These are phyloP conservation scores for Peltaster fructicola DNA, from an alignment of 2,329 filamentous ascomycete genomes.

Conservation along the genomic window DNA sequence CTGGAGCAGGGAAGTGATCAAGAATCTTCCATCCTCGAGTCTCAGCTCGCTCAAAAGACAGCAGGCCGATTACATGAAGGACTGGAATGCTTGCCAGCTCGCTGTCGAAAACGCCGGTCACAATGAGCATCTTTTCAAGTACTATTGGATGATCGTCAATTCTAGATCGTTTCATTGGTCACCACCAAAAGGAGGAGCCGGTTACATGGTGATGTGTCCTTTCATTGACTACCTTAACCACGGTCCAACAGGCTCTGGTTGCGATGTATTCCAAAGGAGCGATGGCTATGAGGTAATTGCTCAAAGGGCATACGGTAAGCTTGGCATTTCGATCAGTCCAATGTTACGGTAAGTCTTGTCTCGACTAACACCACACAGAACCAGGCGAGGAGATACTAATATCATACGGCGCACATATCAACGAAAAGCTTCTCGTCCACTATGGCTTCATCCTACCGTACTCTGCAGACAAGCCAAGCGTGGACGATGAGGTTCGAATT, in stretches of 20 bases:
- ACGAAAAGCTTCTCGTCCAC: constrained; percentile 55
- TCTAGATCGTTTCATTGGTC: constrained; percentile 43
- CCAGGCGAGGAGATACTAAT: constrained; percentile 49
- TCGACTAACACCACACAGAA: constrained; percentile 8
- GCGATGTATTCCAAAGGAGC: constrained; percentile 33
- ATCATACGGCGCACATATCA: constrained; percentile 52
- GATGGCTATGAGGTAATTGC: constrained; percentile 39
- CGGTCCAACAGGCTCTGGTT: constrained; percentile 24
- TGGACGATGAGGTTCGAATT: constrained; percentile 23
- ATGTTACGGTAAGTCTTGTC: too few relatives aligned
- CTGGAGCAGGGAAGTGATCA: constrained; percentile 29
- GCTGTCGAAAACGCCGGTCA: constrained; percentile 4
- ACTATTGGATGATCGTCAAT: constrained; percentile 44
- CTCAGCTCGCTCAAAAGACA: constrained; percentile 16
- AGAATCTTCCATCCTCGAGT: constrained; percentile 21
- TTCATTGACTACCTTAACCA: constrained; percentile 58
- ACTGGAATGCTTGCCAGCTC: constrained; percentile 7
- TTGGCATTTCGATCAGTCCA: constrained; percentile 1
- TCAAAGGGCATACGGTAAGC: constrained; percentile 30
- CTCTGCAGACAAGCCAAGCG: constrained; percentile 10
- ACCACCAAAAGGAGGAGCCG: constrained; percentile 27
- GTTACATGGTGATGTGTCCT: constrained; percentile 52
- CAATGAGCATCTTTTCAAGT: constrained; percentile 28
- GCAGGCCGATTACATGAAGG: constrained; percentile 13
- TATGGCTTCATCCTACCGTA: constrained; percentile 32